phyloP scores from a whole-genome alignment of 176 grass and related monocot genomes.

The Phoenix dactylifera region DNA sequence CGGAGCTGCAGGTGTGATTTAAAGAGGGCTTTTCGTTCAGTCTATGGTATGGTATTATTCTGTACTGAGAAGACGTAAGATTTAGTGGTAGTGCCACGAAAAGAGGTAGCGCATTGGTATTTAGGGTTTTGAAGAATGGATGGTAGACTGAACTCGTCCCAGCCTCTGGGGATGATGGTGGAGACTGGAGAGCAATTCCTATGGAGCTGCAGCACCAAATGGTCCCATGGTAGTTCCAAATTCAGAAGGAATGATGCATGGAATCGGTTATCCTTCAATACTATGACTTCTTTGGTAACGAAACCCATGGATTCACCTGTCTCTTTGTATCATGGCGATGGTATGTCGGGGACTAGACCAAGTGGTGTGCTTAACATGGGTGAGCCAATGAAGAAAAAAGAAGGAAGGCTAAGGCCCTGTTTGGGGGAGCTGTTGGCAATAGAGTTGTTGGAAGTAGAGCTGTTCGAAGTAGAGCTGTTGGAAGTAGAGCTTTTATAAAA shows the following conservation, averaged over 20 bases:
- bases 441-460: too few relatives aligned
- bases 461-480: too few relatives aligned
- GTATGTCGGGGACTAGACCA: background rate
- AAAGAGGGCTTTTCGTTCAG: too few relatives aligned
- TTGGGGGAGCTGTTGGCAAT: too few relatives aligned
- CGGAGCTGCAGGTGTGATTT: too few relatives aligned
- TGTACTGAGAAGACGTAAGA: too few relatives aligned
- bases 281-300: background rate
- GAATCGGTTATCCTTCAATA: conserved; percentile 3
- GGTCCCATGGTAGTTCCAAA: background rate
- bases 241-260: conserved; percentile 12
- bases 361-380: conserved; percentile 27
- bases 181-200: conserved; percentile 2
- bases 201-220: conserved; percentile 1
- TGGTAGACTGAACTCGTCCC: conserved; percentile 8
- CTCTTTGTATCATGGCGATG: conserved; percentile 4
- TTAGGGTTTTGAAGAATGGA: conserved; percentile 20
- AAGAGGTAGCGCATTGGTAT: background rate
- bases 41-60: too few relatives aligned
- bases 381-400: conserved; percentile 78
- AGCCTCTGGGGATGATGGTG: conserved; percentile 7
- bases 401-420: conserved; percentile 85
- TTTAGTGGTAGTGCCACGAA: background rate
- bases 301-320: conserved; percentile 4
- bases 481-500: too few relatives aligned